Base-by-base conservation (phyloP, 805 yeast species). In the Vanderwaltozyma tropicalis region DNA sequence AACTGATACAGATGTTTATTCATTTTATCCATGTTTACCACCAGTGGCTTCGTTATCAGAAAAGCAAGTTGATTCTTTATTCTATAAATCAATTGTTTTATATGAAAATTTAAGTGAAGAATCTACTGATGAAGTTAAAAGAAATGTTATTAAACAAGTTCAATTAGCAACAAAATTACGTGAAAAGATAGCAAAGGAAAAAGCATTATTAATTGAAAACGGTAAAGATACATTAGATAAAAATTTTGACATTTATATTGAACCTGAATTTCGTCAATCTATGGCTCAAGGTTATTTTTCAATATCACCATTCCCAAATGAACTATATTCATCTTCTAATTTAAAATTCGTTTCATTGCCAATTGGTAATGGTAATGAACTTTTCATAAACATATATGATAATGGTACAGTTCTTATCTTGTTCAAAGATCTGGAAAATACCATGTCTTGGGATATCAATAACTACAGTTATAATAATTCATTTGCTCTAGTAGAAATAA, bases 21-120 rank as follows among this genome's bases (percentile, higher is more conserved):
- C 71, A 1, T 58, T 81, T 3, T 74, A 70, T 44, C 92, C 92
- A n/a, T 78, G 78, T 52, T 48, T 72, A 16, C 85, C 88, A 0
- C 28, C 45, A 8, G 31, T 27, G 9, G 21, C 51, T 7, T 21
- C 30, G 6, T 20, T 50, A 10, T 19, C 31, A 6, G 22, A 37
- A 22, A 42, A 53, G 1, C 54, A 62, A 19, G 46, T 75, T 20
- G 59, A 63, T 1, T 39, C 42, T 0, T 38, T 55, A 12, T 39
- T 61, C 19, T 48, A 60, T 26, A 48, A 50, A 17, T 50, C 57
- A 1, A 38, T 54, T 14, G 48, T 57, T 15, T 41, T 47, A 41
- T 48, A 50, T 42, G 46, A 54, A 31, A 32, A 45, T 13, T 36
- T 51, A 20, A 37, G 32, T 2, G 30, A 31, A 7, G 43, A 46